Evolutionary conservation across 805 yeast species (phyloP).

Genomic region (Kregervanrija pseudodelftensis): DNA sequence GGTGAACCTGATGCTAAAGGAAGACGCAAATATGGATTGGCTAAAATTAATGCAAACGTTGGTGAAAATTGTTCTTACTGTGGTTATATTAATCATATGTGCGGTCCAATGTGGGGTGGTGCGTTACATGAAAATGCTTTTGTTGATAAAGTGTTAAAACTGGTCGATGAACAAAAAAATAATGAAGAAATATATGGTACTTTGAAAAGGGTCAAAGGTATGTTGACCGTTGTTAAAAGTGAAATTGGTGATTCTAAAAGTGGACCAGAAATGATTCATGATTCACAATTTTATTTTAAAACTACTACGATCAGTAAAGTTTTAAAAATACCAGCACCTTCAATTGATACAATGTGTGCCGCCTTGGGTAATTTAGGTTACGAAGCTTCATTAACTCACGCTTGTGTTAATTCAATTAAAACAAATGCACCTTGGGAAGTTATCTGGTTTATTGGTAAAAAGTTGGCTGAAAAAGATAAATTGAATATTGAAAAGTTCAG

Average conservation of each 20-base stretch:
- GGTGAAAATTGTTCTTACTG: conserved; percentile 64
- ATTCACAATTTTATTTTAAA: conserved; percentile 74
- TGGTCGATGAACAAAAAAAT: conserved; percentile 25
- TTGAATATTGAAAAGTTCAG: conserved; percentile 34
- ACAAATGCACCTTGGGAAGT: conserved; percentile 84
- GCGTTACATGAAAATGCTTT: conserved; percentile 65
- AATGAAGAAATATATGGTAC: conserved; percentile 55
- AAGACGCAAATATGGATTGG: conserved; percentile 44
- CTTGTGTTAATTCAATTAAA: conserved; percentile 76
- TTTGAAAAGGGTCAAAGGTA: conserved; percentile 78
- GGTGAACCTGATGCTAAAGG: conserved; percentile 27
- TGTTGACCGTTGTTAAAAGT: conserved; percentile 75
- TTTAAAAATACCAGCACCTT: conserved; percentile 77
- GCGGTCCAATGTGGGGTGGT: conserved; percentile 97
- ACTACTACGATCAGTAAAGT: conserved; percentile 71
- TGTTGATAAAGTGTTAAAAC: conserved; percentile 53
- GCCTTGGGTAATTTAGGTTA: conserved; percentile 84
- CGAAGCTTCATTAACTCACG: conserved; percentile 81
- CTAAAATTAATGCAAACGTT: conserved; percentile 52
- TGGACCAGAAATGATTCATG: conserved; percentile 12
- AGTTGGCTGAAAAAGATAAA: conserved; percentile 48
- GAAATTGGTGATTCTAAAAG: conserved; percentile 40
- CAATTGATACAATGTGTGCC: conserved; percentile 61
- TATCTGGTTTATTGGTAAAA: conserved; percentile 64
- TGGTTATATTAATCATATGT: conserved; percentile 61